Evolutionary conservation across 108 stramenopile genomes (phyloP).

Genomic region (Discostella pseudostelligera): DNA sequence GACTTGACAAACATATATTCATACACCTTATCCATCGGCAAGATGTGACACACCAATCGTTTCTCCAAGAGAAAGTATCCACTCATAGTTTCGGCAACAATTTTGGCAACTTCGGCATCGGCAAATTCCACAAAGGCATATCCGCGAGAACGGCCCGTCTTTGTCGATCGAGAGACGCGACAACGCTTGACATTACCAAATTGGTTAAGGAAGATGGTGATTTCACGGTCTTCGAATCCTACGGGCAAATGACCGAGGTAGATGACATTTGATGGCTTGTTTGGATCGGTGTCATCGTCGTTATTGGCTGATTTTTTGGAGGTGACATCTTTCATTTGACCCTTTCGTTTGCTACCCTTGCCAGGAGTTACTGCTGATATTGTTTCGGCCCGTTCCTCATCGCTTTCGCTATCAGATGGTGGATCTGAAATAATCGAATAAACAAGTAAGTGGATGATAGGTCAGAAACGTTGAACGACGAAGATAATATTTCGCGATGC

Average conservation of each 20-base stretch:
- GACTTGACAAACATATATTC: conserved; percentile 48
- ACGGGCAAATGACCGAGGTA: conserved; percentile 96
- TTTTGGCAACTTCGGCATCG: conserved; percentile 76
- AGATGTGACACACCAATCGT: conserved; percentile 86
- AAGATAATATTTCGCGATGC: not conserved
- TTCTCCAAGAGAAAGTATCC: conserved; percentile 91
- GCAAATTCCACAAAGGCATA: conserved; percentile 96
- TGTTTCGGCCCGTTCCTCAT: conserved; percentile 33
- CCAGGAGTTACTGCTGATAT: conserved; percentile 25
- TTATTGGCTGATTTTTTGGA: conserved; percentile 2
- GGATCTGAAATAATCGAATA: no score
- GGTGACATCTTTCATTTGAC: conserved; percentile 21
- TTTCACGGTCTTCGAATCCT: conserved; percentile 92
- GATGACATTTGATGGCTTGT: conserved; percentile 64
- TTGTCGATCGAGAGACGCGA: conserved; percentile 81
- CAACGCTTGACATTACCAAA: conserved; percentile 88
- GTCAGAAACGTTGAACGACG: not conserved
- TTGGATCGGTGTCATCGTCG: not conserved
- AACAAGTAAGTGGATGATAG: not conserved
- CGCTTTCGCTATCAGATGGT: conserved; percentile 22
- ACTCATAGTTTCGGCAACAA: conserved; percentile 95
- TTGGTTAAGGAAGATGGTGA: conserved; percentile 88
- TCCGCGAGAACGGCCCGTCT: conserved; percentile 83
- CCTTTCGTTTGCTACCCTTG: conserved; percentile 41
- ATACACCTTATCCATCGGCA: conserved; percentile 65